Evolutionary conservation across 2,329 filamentous ascomycete genomes (phyloP).

Genomic region (Macrophomina pseudophaseolina): DNA sequence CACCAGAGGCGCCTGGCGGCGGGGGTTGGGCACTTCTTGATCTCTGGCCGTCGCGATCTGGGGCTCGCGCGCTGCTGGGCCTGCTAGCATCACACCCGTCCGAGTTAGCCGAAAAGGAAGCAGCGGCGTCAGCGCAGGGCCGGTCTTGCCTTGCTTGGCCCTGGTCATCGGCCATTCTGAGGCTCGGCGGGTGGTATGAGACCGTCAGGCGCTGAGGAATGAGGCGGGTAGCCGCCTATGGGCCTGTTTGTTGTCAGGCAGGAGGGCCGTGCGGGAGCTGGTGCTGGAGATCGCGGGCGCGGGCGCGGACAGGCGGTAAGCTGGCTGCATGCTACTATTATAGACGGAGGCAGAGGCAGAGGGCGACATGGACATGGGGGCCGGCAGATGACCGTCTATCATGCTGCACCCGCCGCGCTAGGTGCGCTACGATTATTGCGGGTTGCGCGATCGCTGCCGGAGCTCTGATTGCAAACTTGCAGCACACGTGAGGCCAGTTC

Average conservation of each 20-base stretch:
- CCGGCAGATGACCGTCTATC: conserved; percentile 26
- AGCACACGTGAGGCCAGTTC: conserved; percentile 17
- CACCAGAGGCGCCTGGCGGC: conserved; percentile 10
- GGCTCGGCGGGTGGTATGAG: conserved; percentile 13
- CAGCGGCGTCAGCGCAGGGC: background rate
- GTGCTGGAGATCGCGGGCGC: conserved; percentile 20
- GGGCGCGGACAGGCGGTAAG: conserved; percentile 20
- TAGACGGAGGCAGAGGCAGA: conserved; percentile 17
- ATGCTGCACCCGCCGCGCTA: conserved; percentile 22
- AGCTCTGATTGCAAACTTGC: conserved; percentile 15
- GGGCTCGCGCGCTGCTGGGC: conserved; percentile 16
- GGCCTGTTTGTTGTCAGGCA: conserved; percentile 20
- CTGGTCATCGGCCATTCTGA: conserved; percentile 15
- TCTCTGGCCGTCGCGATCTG: conserved; percentile 11
- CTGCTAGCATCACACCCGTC: conserved; percentile 11
- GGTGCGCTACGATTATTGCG: conserved; percentile 17
- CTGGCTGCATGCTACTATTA: conserved; percentile 18
- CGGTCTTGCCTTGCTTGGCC: conserved; percentile 7
- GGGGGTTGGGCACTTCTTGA: conserved; percentile 19
- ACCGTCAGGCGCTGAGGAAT: conserved; percentile 19
- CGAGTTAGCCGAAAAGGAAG: background rate
- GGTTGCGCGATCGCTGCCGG: conserved; percentile 18
- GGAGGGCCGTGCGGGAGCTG: conserved; percentile 20
- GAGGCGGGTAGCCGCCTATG: conserved; percentile 12
- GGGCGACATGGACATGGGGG: conserved; percentile 12